These are phyloP conservation scores for Patellifolia procumbens DNA, from an alignment of 179 eudicot genomes.

Conservation along the genomic window DNA sequence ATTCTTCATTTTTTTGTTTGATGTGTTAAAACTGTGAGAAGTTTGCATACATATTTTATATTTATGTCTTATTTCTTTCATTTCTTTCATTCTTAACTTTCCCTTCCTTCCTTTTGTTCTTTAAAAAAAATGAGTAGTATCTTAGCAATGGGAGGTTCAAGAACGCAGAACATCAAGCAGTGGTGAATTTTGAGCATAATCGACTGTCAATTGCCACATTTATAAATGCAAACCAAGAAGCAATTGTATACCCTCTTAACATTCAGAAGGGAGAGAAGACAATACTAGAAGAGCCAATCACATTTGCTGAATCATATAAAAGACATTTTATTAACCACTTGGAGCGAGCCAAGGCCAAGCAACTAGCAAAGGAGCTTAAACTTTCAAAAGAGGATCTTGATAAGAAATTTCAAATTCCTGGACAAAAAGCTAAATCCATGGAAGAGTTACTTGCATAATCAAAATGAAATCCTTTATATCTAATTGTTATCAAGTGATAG, in stretches of 20 bases:
- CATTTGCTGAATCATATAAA: conserved; percentile 51
- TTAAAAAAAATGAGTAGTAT: conserved; percentile 30
- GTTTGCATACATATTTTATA: not conserved
- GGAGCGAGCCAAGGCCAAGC: not conserved
- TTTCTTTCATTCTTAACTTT: too few species aligned
- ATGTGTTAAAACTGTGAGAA: too few species aligned
- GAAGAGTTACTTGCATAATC: not conserved
- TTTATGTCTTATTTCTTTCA: not conserved
- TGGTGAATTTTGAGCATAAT: conserved; percentile 69
- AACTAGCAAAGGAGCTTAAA: not conserved
- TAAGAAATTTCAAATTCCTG: not conserved
- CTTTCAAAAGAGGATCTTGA: not conserved
- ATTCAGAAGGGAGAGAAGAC: conserved; percentile 60
- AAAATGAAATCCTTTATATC: too few species aligned
- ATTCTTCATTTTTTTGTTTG: not conserved
- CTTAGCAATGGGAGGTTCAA: conserved; percentile 87
- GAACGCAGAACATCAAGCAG: conserved; percentile 82
- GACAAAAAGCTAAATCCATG: not conserved
- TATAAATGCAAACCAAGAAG: conserved; percentile 70
- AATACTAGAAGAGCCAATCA: conserved; percentile 52
- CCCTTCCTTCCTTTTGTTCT: not conserved
- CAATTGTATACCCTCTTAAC: conserved; percentile 53
- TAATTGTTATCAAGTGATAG: too few species aligned
- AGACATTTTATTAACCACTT: not conserved
- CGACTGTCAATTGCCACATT: conserved; percentile 75